phyloP scores from a whole-genome alignment of 495 filamentous ascomycete genomes.

The Neurospora sp. region DNA sequence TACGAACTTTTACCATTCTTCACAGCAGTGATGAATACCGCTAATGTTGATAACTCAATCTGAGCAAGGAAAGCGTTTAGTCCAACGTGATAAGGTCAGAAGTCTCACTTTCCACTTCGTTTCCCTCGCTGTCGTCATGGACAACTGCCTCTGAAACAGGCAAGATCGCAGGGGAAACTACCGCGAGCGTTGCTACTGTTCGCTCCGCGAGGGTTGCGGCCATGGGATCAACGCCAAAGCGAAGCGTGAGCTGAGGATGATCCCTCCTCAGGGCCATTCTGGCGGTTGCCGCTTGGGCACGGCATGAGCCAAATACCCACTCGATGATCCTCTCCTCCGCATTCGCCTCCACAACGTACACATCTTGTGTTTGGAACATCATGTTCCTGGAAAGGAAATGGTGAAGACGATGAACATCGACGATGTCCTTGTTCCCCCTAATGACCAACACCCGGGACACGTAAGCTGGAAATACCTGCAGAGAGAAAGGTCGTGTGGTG shows the following conservation, averaged over 20 bases:
- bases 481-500: not conserved
- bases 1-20: not conserved
- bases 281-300: not conserved
- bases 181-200: not conserved
- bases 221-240: slow-evolving; percentile 1
- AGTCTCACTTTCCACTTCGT: not conserved
- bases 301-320: slow-evolving; percentile 1
- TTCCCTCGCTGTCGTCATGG: not conserved
- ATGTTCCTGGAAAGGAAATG: not conserved
- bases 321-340: not conserved
- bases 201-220: not conserved
- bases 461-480: not conserved
- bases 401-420: not conserved
- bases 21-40: not conserved
- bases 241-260: not conserved
- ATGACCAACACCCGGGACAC: not conserved
- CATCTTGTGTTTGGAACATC: not conserved
- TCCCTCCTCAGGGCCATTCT: not conserved
- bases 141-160: not conserved
- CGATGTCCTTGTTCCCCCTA: not conserved
- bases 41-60: not conserved
- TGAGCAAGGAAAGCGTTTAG: not conserved
- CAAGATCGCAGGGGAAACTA: not conserved
- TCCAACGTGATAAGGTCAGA: not conserved
- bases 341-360: not conserved